Evolutionary conservation across 257 asterid species (phyloP), one percentile per base, ranked within the genome.

Genomic region (Nyctanthes arbortristis): DNA sequence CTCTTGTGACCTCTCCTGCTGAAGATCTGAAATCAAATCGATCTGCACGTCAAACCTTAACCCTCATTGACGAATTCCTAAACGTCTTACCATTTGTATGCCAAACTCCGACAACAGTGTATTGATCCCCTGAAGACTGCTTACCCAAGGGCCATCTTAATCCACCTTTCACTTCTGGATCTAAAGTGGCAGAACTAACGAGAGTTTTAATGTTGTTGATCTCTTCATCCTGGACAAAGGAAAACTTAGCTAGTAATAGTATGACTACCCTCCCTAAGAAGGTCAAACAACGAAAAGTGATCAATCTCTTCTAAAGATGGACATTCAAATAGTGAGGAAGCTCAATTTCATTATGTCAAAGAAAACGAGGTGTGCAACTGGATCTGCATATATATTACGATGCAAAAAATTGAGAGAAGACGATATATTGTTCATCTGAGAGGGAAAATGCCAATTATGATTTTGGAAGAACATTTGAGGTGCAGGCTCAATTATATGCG

Each of bases 121-220:
- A 79, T 39, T 77, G 70, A 60, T 75, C 79, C 65, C 82, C 87
- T 34, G 82, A 72, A 66, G 79, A 75, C 58, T 72, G 68, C 52
- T 80, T 67, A 4, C 86, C 86, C 67, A 77, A 70, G 56, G 83
- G 79, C 89, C 89, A 86, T 5, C 83, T 78, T 65, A 81, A 63
- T 34, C 85, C 87, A 63, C 89, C 89, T 78, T 79, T 81, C 30
- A 73, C 76, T 27, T 79, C 79, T 24, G 77, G 70, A 66, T 86
- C 89, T 68, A 77, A 63, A 56, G 66, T 54, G 34, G 86, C 89
- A 61, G 73, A 77, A 64, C 68, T 39, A 73, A 86, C 67, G 70
- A 86, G 76, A 66, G 36, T 14, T 66, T 68, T 54, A 12, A 86
- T 73, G 22, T 64, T 61, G 66, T 70, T 62, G 24, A 77, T 68